Evolutionary conservation across 2,329 filamentous ascomycete genomes (phyloP), one percentile per base, ranked within the genome.

Genomic region (Botrytis medusae): DNA sequence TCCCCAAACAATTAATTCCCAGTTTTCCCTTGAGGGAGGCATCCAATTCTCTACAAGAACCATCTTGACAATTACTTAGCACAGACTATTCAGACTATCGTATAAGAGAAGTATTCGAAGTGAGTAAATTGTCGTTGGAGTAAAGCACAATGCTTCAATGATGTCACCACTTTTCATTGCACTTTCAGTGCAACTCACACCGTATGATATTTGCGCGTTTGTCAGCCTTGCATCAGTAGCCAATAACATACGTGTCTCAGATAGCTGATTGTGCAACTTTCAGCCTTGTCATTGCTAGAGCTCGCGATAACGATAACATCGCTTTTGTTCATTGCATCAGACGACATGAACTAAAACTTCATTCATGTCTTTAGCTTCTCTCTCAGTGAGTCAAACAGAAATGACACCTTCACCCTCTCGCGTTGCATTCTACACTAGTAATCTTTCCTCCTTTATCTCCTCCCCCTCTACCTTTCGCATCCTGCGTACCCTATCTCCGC

Each of bases 11-110:
- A 90, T 80, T 42, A 84, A 77, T 71, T 89, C 83, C 81, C 88
- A 91, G 81, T 90, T 86, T 77, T 88, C 86, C 77, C 84, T 84
- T 73, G 85, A 87, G 8, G 89, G 89, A 25, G 89, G 89, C 75
- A 89, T 60, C 79, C 80, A 82, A 57, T 78, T 77, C 46, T 80
- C 73, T 46, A 79, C 61, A 4, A 81, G 62, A 5, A 75, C 78
- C 79, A 81, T 81, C 32, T 59, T 74, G 16, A 60, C 14, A 32
- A 42, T 20, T 25, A 10, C 59, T 18, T 48, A 10, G 16, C 42
- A 22, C 25, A 34, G 46, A 37, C 14, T 68, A 25, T n/a, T n/a
- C 25, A 34, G 46, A 37, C 14, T 68, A 25, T n/a, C 20, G 20
- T 34, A 12, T 1, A 32, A 2, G 8, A 42, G 12, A 18, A 12